Evolutionary conservation across 2,329 filamentous ascomycete species (phyloP).

Genomic region (Fusarium bulbicola): DNA sequence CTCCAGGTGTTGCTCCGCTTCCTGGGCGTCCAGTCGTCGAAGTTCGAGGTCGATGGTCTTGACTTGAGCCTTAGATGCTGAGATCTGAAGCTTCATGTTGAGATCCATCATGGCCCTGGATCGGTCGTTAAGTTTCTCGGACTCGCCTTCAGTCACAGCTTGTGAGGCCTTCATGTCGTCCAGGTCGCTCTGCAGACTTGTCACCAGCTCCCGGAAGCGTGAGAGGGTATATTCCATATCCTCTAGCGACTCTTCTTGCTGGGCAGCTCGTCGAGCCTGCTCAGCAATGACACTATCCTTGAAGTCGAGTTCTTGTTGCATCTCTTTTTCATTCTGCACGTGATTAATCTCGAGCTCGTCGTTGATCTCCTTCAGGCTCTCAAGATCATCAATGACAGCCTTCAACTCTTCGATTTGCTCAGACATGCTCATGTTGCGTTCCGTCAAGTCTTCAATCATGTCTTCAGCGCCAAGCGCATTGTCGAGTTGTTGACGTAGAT

Average conservation of each 20-base stretch:
- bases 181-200: constrained; percentile 83
- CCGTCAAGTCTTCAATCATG: constrained; percentile 91
- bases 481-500: constrained; percentile 90
- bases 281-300: constrained; percentile 87
- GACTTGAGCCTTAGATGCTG: constrained; percentile 88
- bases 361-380: constrained; percentile 89
- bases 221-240: constrained; percentile 92
- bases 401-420: constrained; percentile 87
- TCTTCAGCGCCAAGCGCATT: constrained; percentile 88
- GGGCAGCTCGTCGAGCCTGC: constrained; percentile 73
- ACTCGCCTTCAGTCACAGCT: constrained; percentile 90
- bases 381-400: constrained; percentile 84
- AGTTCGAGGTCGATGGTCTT: constrained; percentile 95
- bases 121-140: constrained; percentile 86
- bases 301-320: constrained; percentile 92
- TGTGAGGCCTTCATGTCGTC: constrained; percentile 93
- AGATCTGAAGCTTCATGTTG: constrained; percentile 91
- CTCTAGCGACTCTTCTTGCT: constrained; percentile 82
- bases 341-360: constrained; percentile 96
- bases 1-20: constrained; percentile 85
- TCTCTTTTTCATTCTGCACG: constrained; percentile 89
- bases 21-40: constrained; percentile 84
- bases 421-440: constrained; percentile 84
- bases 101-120: constrained; percentile 96
- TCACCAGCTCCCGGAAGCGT: constrained; percentile 88